phyloP scores from a whole-genome alignment of 1,139 yeast genomes.

The Trichomonascaceae sp. region DNA sequence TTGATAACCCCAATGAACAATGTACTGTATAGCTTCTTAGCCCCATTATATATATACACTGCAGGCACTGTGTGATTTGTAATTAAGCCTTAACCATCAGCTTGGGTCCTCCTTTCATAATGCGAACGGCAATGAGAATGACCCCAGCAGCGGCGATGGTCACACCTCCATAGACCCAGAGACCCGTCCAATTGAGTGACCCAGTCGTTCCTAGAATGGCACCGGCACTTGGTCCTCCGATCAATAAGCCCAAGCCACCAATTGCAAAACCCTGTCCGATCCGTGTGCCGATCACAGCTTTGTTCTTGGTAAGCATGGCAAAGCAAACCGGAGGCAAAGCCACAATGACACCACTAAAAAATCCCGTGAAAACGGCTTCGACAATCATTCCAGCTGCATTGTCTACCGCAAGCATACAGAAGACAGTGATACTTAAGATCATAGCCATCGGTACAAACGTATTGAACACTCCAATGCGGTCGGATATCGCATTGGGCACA shows the following conservation, averaged over 20 bases:
- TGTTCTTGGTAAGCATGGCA: constrained; percentile 47
- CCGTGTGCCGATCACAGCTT: constrained; percentile 37
- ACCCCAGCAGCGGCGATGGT: background rate
- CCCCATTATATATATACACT: no score
- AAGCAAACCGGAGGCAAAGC: constrained; percentile 40
- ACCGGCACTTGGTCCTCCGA: constrained; percentile 51
- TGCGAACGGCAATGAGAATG: background rate
- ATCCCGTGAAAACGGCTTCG: constrained; percentile 43
- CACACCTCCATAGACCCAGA: background rate
- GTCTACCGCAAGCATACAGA: constrained; percentile 38
- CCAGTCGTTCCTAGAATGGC: background rate
- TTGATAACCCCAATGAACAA: no score
- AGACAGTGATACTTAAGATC: constrained; percentile 1
- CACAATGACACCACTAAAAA: constrained; percentile 41
- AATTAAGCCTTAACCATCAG: background rate
- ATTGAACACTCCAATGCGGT: constrained; percentile 43
- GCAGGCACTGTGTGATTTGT: no score
- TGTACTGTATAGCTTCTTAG: no score
- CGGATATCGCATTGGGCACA: constrained; percentile 43
- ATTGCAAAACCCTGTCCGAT: constrained; percentile 58
- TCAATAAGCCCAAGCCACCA: constrained; percentile 47
- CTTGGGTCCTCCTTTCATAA: background rate
- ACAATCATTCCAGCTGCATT: constrained; percentile 39
- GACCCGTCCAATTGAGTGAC: background rate
- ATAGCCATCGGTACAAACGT: constrained; percentile 31